These are phyloP conservation scores for Tetragonia tetragonoides DNA, from an alignment of 148 eudicot genomes.

Conservation along the genomic window DNA sequence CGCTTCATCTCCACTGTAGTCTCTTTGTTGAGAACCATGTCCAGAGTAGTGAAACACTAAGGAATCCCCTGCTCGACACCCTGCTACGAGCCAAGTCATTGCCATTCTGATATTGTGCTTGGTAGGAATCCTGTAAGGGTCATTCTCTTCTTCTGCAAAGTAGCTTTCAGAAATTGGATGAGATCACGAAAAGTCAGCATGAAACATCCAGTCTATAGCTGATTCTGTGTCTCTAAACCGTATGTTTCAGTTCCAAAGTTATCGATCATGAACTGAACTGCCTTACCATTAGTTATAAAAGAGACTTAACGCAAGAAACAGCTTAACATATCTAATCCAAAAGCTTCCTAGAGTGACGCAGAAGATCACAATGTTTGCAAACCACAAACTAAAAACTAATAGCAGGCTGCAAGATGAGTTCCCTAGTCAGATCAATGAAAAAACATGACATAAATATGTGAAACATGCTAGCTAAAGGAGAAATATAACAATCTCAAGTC, in stretches of 20 bases:
- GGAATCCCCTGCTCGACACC: constrained; percentile 88
- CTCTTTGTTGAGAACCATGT: constrained; percentile 81
- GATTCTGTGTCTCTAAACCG: background rate
- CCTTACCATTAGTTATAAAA: background rate
- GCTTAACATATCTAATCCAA: background rate
- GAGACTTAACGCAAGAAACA: background rate
- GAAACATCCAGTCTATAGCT: background rate
- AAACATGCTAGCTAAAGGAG: background rate
- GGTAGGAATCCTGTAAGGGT: constrained; percentile 80
- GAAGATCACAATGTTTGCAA: too few species aligned
- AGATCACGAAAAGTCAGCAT: constrained; percentile 2
- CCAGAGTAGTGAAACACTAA: constrained; percentile 93
- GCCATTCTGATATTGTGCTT: constrained; percentile 82
- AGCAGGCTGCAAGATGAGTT: background rate
- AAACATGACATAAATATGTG: background rate
- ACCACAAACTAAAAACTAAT: background rate
- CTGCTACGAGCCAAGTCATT: constrained; percentile 85
- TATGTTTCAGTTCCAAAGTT: background rate
- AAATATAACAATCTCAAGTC: background rate
- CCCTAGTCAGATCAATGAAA: background rate
- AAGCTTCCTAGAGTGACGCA: background rate
- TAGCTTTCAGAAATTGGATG: constrained; percentile 19
- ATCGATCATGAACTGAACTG: background rate
- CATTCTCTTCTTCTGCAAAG: constrained; percentile 86
- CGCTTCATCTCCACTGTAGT: constrained; percentile 67